Base-by-base conservation (phyloP, 345 rosid species). In the Bruguiera sexangula region DNA sequence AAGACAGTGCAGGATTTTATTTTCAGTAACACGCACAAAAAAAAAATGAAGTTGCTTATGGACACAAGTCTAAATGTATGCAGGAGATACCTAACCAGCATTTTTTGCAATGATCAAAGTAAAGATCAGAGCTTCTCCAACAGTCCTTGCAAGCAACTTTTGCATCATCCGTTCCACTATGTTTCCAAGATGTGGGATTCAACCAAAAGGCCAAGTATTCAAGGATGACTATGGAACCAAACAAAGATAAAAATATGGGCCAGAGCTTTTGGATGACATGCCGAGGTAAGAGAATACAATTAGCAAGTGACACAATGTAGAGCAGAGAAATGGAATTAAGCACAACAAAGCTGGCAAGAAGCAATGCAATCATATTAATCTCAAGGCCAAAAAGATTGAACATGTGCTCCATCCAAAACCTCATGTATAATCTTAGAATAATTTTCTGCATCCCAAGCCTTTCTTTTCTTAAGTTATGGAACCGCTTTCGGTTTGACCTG, bases 321-420 rank as follows among this genome's bases (percentile, higher is more conserved):
- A 83, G 53, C 78, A 83, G 39, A 53, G 86, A 83, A 48, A 83
- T 70, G 34, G 79, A 71, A 73, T 83, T 83, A 32, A 83, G 78
- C 74, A 83, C 80, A 13, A 82, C 82, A 60, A 80, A 83, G 73
- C 86, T 80, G 62, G 83, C 83, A 43, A 83, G 78, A 72, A 80
- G 80, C 34, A 83, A 71, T n/a, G 68, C 82, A 46, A 78, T 75
- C 86, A 80, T 83, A 56, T 77, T 83, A 32, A 83, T 80, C 78
- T 83, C 86, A 26, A 80, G 83, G 55, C 86, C 86, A 21, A 75
- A 83, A 59, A 83, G 70, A 71, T 77, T 78, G 68, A 80, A 80
- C 63, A 78, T 73, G 52, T 80, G 80, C 76, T 83, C 83, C 18
- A 78, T 73, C 80, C 79, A 80, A 63, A 75, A 78, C 72, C 70